A percentile compares a stretch with the other conserved stretches of the same genome.
phyloP scores from a whole-genome alignment of 2,329 filamentous ascomycete species.

The Coniochaeta sp. region DNA sequence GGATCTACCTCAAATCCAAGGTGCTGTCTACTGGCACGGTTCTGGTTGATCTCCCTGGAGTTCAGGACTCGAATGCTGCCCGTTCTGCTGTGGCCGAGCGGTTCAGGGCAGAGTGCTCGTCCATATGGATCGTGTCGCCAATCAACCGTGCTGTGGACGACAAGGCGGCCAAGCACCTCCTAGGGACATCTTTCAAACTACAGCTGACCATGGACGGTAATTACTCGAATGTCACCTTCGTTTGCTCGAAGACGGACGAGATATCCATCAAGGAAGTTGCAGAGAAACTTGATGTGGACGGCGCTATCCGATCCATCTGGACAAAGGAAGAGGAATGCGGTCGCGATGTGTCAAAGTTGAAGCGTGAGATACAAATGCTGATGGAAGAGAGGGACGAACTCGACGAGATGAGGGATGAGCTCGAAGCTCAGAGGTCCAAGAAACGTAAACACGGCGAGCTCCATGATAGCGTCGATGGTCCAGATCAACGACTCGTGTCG shows the following conservation, averaged over 20 bases:
- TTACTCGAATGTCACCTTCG: slow-evolving; percentile 45
- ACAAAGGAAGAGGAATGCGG: background rate
- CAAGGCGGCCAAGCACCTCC: slow-evolving; percentile 45
- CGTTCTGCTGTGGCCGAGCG: slow-evolving; percentile 36
- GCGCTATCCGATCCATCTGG: background rate
- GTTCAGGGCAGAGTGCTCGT: slow-evolving; percentile 51
- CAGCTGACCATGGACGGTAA: slow-evolving; percentile 51
- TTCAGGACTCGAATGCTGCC: slow-evolving; percentile 53
- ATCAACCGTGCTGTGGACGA: slow-evolving; percentile 54
- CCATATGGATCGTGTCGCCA: slow-evolving; percentile 51
- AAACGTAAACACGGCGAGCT: background rate
- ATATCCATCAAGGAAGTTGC: slow-evolving; percentile 23
- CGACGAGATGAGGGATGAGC: background rate
- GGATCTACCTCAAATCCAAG: slow-evolving; percentile 24
- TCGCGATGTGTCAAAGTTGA: background rate
- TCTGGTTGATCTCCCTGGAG: slow-evolving; percentile 45
- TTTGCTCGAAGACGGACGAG: slow-evolving; percentile 56
- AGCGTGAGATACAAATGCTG: background rate
- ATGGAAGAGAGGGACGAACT: background rate
- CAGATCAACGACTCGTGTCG: no score
- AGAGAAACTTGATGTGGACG: background rate
- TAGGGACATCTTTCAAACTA: slow-evolving; percentile 47
- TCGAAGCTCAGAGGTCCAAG: background rate
- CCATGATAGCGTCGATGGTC: background rate
- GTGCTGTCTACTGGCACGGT: slow-evolving; percentile 25